Percentiles rank a stretch among this genome's conserved stretches.
These are phyloP conservation scores for Passiflora organensis DNA, from an alignment of 345 rosid genomes.

Conservation along the genomic window DNA sequence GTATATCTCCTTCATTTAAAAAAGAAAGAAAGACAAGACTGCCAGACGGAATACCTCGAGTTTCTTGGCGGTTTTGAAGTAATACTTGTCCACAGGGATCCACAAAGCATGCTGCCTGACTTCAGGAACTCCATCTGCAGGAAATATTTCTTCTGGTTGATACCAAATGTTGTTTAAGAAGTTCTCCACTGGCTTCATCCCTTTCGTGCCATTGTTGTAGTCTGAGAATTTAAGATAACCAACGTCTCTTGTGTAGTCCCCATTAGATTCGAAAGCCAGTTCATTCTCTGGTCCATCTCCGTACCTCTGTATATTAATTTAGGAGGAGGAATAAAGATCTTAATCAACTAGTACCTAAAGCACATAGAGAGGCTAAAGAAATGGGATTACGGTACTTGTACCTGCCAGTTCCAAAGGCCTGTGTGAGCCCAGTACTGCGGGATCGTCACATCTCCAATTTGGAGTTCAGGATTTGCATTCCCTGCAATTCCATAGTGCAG, in stretches of 20 bases:
- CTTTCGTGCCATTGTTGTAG: constrained; percentile 18
- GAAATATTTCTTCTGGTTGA: constrained; percentile 74
- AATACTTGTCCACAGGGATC: constrained; percentile 52
- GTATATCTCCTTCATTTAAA: too few species aligned
- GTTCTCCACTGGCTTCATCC: constrained; percentile 22
- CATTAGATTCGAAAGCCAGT: constrained; percentile 53
- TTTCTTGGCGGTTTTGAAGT: constrained; percentile 34
- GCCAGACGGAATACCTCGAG: too few species aligned
- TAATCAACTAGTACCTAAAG: too few species aligned
- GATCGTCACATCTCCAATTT: constrained; percentile 29
- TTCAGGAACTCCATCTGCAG: constrained; percentile 61
- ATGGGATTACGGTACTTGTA: too few species aligned
- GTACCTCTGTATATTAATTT: too few species aligned
- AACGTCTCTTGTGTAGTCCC: constrained; percentile 59
- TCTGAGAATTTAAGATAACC: constrained; percentile 50
- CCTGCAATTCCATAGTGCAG: constrained; percentile 74
- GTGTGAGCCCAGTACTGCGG: constrained; percentile 55
- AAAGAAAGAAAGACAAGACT: too few species aligned
- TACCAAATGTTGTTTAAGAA: constrained; percentile 62
- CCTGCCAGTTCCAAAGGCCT: constrained; percentile 88
- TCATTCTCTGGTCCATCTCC: constrained; percentile 50
- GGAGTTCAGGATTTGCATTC: constrained; percentile 25
- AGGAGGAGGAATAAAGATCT: too few species aligned
- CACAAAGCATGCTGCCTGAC: constrained; percentile 54
- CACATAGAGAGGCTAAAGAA: too few species aligned